Conservation (phyloP, 2,329 filamentous ascomycete species). For the Corinectria fuckeliana region DNA sequence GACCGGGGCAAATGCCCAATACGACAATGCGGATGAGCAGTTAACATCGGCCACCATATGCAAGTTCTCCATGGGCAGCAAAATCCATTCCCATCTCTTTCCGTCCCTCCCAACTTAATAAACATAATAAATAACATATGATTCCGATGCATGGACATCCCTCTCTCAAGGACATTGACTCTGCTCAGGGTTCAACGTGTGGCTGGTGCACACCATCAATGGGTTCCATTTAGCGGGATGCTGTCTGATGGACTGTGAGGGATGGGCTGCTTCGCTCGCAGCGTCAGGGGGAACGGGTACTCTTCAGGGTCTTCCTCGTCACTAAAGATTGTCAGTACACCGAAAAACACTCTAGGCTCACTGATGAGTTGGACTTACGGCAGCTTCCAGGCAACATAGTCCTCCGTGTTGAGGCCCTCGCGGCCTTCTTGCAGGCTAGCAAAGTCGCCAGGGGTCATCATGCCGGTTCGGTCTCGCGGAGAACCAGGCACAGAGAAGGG, state of each 20-base stretch:
- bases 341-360: background rate
- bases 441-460: conserved; percentile 99
- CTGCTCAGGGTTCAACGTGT: background rate
- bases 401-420: conserved; percentile 92
- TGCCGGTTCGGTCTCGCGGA: conserved; percentile 86
- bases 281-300: conserved; percentile 65
- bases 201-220: background rate
- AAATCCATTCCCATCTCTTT: conserved; percentile 19
- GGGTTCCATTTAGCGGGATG: conserved; percentile 33
- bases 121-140: conserved; percentile 8
- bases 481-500: conserved; percentile 95
- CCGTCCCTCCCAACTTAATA: conserved; percentile 2
- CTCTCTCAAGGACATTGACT: background rate
- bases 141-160: background rate
- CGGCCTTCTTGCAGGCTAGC: conserved; percentile 93
- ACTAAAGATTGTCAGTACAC: conserved; percentile 53
- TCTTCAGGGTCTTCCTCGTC: conserved; percentile 92
- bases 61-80: conserved; percentile 3
- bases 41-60: conserved; percentile 13
- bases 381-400: conserved; percentile 97
- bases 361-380: conserved; percentile 71
- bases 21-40: conserved; percentile 12
- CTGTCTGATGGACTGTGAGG: conserved; percentile 34
- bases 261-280: conserved; percentile 58
- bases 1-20: conserved; percentile 12